Base-by-base conservation (phyloP, 2,329 filamentous ascomycete species). In the Curvularia verruculosa region DNA sequence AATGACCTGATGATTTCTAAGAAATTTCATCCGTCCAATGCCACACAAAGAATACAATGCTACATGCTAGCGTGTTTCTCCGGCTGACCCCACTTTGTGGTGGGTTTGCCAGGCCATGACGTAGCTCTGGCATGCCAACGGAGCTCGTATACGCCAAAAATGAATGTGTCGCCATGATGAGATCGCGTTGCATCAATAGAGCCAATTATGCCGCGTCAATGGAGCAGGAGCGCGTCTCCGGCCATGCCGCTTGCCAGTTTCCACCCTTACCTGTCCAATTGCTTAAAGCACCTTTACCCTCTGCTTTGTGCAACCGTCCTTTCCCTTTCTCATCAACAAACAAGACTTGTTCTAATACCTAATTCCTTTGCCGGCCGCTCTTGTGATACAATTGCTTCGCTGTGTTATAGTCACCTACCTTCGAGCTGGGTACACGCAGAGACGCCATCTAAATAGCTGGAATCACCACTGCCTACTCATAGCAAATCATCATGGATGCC, bases 401-500 rank as follows among this genome's bases (percentile, higher is more conserved):
- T 31, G 37, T 34, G 29, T 28, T 21, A 18, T 28, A 24, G n/a
- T 15, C 15, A 29, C 29, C n/a, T 43, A 43, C 49, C 34, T 2
- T 52, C 44, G 49, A 31, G 47, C 43, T 19, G 28, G 44, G 43
- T 52, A 28, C 48, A 52, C 48, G 41, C 43, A 31, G 39, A 47
- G 29, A 53, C 21, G 53, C 50, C 37, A 56, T 37, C 24, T 40
- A 3, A 43, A 56, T 37, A 56, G 29, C n/a, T 29, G n/a, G 53
- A 50, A 40, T 51, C 28, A 47, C 41, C 39, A 41, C 49, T 37
- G 54, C 45, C 53, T 54, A 41, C 31, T 34, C 15, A 23, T 34
- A 57, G 41, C 18, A 55, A 50, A 50, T 44, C 49, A 63, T 24
- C 21, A 70, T 70, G 67, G 67, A 70, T 43, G 64, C 66, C 41